phyloP scores from a whole-genome alignment of 1,284 basidiomycete genomes.

The Ustilago shanxiensis region DNA sequence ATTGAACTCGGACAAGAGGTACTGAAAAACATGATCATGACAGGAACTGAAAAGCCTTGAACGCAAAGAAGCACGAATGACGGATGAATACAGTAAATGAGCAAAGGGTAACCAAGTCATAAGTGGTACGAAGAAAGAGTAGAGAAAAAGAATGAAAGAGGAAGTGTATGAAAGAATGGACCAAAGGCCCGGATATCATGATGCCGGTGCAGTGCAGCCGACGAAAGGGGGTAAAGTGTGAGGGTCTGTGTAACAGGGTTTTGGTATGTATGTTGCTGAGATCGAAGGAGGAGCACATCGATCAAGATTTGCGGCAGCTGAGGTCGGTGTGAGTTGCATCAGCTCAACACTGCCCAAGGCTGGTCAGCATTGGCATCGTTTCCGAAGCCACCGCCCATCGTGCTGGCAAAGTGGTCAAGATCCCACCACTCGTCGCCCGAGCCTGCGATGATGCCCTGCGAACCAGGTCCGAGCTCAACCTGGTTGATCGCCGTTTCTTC shows the following conservation, averaged over 20 bases:
- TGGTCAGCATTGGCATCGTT: conserved; percentile 47
- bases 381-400: conserved; percentile 37
- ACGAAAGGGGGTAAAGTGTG: neutral
- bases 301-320: neutral
- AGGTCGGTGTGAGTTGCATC: conserved; percentile 6
- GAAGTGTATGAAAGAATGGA: neutral
- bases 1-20: conserved; percentile 7
- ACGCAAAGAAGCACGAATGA: conserved; percentile 11
- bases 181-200: conserved; percentile 33
- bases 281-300: conserved; percentile 13
- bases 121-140: conserved; percentile 5
- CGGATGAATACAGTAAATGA: conserved; percentile 33
- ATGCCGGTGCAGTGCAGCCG: neutral
- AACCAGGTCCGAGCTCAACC: conserved; percentile 54
- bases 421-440: conserved; percentile 57
- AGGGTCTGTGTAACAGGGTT: neutral
- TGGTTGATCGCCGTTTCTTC: conserved; percentile 47
- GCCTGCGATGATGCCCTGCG: conserved; percentile 43
- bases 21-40: conserved; percentile 14
- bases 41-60: conserved; percentile 6
- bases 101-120: conserved; percentile 8
- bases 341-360: conserved; percentile 54
- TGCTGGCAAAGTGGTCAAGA: conserved; percentile 51
- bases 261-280: conserved; percentile 1
- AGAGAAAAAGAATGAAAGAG: conserved; percentile 8